Percentiles rank a stretch among this genome's conserved stretches.
phyloP scores from a whole-genome alignment of 495 filamentous ascomycete species.

The Pyrenopolyporus hunteri region DNA sequence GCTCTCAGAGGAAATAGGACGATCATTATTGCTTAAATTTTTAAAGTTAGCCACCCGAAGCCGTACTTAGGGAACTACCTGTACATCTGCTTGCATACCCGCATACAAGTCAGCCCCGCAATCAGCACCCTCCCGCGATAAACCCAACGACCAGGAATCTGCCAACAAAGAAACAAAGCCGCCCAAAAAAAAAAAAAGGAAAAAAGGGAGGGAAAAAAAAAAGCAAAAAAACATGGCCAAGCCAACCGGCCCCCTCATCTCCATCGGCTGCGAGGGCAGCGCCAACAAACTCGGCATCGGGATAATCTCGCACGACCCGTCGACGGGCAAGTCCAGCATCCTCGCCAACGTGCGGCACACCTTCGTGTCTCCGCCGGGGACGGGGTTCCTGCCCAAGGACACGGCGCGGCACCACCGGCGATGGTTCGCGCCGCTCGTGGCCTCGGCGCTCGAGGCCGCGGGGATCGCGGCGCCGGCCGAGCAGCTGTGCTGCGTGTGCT shows the following conservation, averaged over 20 bases:
- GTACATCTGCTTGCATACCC: no score
- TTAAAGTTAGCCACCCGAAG: no score
- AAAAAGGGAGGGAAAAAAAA: no score
- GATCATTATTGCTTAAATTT: no score
- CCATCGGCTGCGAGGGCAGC: conserved; percentile 93
- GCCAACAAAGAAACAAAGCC: no score
- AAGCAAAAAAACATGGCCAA: conserved; percentile 14
- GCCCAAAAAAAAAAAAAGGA: no score
- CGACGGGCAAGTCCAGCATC: conserved; percentile 67
- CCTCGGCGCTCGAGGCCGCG: conserved; percentile 74
- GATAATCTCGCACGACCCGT: conserved; percentile 79
- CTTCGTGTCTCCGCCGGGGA: conserved; percentile 87
- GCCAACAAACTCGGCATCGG: conserved; percentile 98
- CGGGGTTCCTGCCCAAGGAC: conserved; percentile 96
- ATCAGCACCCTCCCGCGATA: no score
- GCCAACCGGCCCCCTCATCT: conserved; percentile 57
- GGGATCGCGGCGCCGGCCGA: conserved; percentile 53
- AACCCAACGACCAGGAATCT: no score
- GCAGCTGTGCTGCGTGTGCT: conserved; percentile 91
- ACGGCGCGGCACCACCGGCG: conserved; percentile 88
- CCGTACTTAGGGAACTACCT: no score
- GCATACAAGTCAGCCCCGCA: no score
- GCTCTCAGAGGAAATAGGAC: no score
- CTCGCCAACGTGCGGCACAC: conserved; percentile 96
- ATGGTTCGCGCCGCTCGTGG: conserved; percentile 81